Evolutionary conservation across 192 early-diverging fungal species (phyloP).

Genomic region (Thamnidium elegans): DNA sequence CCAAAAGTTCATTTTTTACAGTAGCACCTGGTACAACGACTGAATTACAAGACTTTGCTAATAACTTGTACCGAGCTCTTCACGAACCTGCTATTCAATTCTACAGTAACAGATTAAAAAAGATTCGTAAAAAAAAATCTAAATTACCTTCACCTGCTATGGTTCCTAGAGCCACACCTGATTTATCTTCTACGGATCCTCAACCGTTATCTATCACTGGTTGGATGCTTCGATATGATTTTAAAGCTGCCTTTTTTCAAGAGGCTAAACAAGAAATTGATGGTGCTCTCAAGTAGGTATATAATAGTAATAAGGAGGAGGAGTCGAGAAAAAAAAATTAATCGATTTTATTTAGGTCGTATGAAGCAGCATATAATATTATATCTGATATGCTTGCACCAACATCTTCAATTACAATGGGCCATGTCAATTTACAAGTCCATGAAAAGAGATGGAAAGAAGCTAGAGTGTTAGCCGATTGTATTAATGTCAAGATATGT

Average conservation of each 20-base stretch:
- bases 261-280: slow-evolving; percentile 66
- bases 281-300: slow-evolving; percentile 43
- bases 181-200: slow-evolving; percentile 25
- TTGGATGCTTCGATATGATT: slow-evolving; percentile 82
- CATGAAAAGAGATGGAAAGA: slow-evolving; percentile 69
- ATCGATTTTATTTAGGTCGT: slow-evolving; percentile 44
- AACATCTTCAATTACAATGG: slow-evolving; percentile 42
- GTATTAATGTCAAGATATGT: slow-evolving; percentile 79
- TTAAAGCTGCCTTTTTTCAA: slow-evolving; percentile 62
- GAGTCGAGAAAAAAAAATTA: not conserved
- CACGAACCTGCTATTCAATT: slow-evolving; percentile 69
- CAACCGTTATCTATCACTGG: slow-evolving; percentile 54
- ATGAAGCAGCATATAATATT: slow-evolving; percentile 64
- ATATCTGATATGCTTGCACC: slow-evolving; percentile 66
- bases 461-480: slow-evolving; percentile 69
- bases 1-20: slow-evolving; percentile 65
- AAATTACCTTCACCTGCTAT: slow-evolving; percentile 51
- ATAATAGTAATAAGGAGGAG: not conserved
- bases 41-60: slow-evolving; percentile 61
- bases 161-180: slow-evolving; percentile 25
- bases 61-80: slow-evolving; percentile 62
- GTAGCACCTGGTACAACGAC: slow-evolving; percentile 43
- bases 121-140: slow-evolving; percentile 66
- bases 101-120: slow-evolving; percentile 75
- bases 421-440: slow-evolving; percentile 42